Percentiles rank a stretch among this genome's conserved stretches.
Conservation (phyloP, 176 grass and related monocot species). For the Leersia perrieri region DNA sequence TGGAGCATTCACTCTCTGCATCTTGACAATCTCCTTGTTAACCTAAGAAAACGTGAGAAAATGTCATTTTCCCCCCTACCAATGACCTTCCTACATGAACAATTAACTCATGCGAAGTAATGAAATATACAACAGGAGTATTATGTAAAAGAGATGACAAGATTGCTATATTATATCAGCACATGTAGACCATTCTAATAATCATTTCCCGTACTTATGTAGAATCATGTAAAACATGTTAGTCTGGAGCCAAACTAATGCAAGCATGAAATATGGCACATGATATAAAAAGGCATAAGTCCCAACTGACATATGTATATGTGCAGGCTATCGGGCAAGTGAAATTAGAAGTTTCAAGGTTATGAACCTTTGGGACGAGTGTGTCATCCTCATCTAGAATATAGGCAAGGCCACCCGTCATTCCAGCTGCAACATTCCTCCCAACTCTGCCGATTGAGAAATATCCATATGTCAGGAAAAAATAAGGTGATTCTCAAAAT, state of each 20-base stretch:
- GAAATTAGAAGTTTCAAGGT: slow-evolving; percentile 21
- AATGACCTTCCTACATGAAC: not conserved
- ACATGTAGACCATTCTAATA: not conserved
- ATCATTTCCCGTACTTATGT: not conserved
- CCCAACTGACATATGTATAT: not conserved
- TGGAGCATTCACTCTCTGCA: slow-evolving; percentile 97
- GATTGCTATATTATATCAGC: not conserved
- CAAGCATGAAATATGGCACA: slow-evolving; percentile 1
- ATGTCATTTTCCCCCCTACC: not conserved
- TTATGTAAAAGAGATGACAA: not conserved
- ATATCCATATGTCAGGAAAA: slow-evolving; percentile 31
- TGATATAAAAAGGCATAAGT: slow-evolving; percentile 6
- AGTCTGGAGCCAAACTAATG: not conserved
- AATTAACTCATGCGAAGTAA: not conserved
- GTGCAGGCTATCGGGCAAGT: not conserved
- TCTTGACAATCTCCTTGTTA: slow-evolving; percentile 99
- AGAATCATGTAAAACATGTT: not conserved
- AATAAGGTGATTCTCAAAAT: slow-evolving; percentile 8
- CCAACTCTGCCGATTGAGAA: slow-evolving; percentile 66
- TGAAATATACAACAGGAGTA: not conserved
- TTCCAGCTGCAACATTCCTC: slow-evolving; percentile 97
- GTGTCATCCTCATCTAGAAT: slow-evolving; percentile 98
- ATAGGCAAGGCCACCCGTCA: slow-evolving; percentile 98
- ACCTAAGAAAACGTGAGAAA: slow-evolving; percentile 43
- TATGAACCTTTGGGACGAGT: slow-evolving; percentile 75